These are phyloP conservation scores for Aschersonia sp. DNA, from an alignment of 2,329 filamentous ascomycete genomes.

Conservation along the genomic window DNA sequence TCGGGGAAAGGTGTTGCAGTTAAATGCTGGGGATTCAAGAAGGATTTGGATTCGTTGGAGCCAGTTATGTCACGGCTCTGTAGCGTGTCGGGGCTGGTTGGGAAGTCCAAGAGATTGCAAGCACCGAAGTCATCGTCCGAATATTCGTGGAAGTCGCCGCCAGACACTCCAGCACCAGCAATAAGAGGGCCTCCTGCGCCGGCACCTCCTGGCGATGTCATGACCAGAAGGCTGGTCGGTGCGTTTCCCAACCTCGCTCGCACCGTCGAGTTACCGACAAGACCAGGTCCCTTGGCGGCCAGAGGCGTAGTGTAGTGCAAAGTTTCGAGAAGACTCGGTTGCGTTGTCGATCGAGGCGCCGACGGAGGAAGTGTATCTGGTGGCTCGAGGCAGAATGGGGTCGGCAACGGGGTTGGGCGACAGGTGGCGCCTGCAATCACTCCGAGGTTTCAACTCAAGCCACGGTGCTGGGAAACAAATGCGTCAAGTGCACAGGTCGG, in stretches of 20 bases:
- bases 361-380: no score
- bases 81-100: slow-evolving; percentile 22
- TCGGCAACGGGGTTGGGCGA: no score
- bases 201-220: slow-evolving; percentile 18
- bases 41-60: slow-evolving; percentile 14
- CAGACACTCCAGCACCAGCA: slow-evolving; percentile 20
- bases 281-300: no score
- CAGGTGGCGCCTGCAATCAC: no score
- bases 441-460: no score
- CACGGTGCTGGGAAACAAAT: no score
- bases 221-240: slow-evolving; percentile 14
- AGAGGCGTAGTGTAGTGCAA: no score
- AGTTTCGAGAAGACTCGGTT: no score
- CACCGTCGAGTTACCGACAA: background rate
- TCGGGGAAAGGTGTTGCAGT: slow-evolving; percentile 24
- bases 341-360: no score
- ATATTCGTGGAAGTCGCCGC: slow-evolving; percentile 22
- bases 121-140: slow-evolving; percentile 21
- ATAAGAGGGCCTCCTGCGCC: slow-evolving; percentile 23
- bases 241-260: background rate
- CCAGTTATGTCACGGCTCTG: slow-evolving; percentile 18
- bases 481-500: no score
- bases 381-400: no score
- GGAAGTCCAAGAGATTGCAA: slow-evolving; percentile 19
- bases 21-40: slow-evolving; percentile 18